Evolutionary conservation across 139 green algal genomes (phyloP), one percentile per base, ranked within the genome.

Genomic region (Diplosphaera chodatii): DNA sequence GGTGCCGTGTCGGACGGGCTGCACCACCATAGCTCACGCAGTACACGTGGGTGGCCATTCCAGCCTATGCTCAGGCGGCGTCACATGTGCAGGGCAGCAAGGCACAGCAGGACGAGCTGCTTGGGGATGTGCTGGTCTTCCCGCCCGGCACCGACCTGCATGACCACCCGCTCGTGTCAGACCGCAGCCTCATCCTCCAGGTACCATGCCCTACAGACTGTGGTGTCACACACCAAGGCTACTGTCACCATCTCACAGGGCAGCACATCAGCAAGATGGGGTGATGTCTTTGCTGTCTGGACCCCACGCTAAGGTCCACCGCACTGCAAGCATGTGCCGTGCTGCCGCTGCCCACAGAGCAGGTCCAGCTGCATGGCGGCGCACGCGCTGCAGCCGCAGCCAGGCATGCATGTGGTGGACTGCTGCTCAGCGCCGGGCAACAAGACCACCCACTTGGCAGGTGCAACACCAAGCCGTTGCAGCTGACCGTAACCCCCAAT

Each of bases 341-440:
- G n/a, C n/a, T n/a, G n/a, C n/a, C n/a, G n/a, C n/a, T n/a, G n/a
- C n/a, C 15, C 85, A 70, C 89, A 96, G 85, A 89, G 85, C 71
- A 86, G 87, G 67, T 86, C 93, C 18, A 94, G 84, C 55, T 98
- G 93, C 84, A 88, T 98, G 82, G 88, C 92, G 22, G 94, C 94
- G 0, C 82, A 85, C 63, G 91, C 88, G 21, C 78, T 99, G 63
- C 48, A 25, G 28, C 93, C 95, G 15, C 20, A 84, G 55, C 64
- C 84, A 2, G 83, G 84, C 27, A 97, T 89, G 90, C 74, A 77
- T 20, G 83, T 98, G 21, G 40, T 99, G 67, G 94, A 99, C 82
- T 89, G 83, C 41, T 99, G 94, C 76, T 91, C 94, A 0, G 95
- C 95, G 4, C 95, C 95, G 1, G 95, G 95, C 63, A 99, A 99